phyloP scores from a whole-genome alignment of 495 filamentous ascomycete genomes.

The Coniosporium apollinis region DNA sequence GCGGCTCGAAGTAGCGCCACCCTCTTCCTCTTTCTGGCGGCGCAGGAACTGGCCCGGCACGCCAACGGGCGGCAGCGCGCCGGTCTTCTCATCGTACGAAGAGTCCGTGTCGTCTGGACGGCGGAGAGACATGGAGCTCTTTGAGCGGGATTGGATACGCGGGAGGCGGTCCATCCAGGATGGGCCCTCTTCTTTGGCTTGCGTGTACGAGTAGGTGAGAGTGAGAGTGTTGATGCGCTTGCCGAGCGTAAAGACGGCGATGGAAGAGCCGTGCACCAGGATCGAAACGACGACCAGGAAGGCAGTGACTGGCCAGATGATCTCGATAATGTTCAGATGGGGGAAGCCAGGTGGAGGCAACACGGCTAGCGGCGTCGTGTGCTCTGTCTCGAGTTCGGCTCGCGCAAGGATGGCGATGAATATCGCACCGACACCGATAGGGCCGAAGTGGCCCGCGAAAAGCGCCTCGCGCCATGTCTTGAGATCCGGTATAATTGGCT shows the following conservation, averaged over 20 bases:
- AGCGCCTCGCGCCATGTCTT: slow-evolving; percentile 98
- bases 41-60: slow-evolving; percentile 69
- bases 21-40: slow-evolving; percentile 63
- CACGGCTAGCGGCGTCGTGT: slow-evolving; percentile 48
- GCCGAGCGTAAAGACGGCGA: slow-evolving; percentile 94
- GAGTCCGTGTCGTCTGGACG: slow-evolving; percentile 39
- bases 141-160: slow-evolving; percentile 69
- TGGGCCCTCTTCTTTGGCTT: slow-evolving; percentile 73
- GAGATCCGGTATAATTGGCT: slow-evolving; percentile 88
- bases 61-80: slow-evolving; percentile 60
- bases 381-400: slow-evolving; percentile 64
- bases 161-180: slow-evolving; percentile 91
- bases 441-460: slow-evolving; percentile 96
- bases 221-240: slow-evolving; percentile 97
- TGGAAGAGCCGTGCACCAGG: slow-evolving; percentile 88
- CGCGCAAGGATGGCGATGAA: slow-evolving; percentile 86
- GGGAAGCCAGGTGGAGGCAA: slow-evolving; percentile 34
- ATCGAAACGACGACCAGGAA: slow-evolving; percentile 94
- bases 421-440: slow-evolving; percentile 93
- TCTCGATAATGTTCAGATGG: slow-evolving; percentile 52
- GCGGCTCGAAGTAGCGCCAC: slow-evolving; percentile 28
- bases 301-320: slow-evolving; percentile 93
- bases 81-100: slow-evolving; percentile 42
- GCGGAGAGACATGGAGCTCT: slow-evolving; percentile 67
- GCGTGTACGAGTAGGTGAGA: slow-evolving; percentile 88